Percentiles rank a stretch among this genome's conserved stretches.
These are phyloP conservation scores for Gnetum montanum DNA, from an alignment of 75 land plant species.

Conservation along the genomic window DNA sequence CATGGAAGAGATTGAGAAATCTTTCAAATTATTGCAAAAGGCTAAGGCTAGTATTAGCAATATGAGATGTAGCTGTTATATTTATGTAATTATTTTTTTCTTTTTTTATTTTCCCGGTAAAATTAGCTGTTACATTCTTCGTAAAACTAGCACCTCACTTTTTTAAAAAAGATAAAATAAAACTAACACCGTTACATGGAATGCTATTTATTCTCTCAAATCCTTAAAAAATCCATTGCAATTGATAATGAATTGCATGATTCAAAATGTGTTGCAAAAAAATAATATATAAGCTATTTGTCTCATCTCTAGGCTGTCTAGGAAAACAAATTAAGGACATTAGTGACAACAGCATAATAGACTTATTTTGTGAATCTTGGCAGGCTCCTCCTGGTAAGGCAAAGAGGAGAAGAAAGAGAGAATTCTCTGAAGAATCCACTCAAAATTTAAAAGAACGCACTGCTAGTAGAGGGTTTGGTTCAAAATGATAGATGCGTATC, in stretches of 20 bases:
- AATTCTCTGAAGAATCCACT: neutral
- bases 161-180: too few species aligned
- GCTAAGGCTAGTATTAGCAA: constrained; percentile 11
- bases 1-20: constrained; percentile 83
- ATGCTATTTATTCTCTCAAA: too few species aligned
- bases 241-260: too few species aligned
- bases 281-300: neutral
- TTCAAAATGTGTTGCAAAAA: neutral
- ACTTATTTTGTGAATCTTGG: neutral
- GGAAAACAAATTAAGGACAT: neutral
- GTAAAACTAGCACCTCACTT: neutral
- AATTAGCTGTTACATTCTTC: neutral
- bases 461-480: neutral
- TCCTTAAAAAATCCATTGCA: too few species aligned
- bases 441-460: neutral
- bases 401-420: constrained; percentile 1
- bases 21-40: constrained; percentile 66
- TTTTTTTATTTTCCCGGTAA: neutral
- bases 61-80: neutral
- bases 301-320: neutral
- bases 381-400: constrained; percentile 4
- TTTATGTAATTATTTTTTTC: neutral
- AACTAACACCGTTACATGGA: too few species aligned
- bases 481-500: neutral
- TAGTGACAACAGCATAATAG: neutral